A percentile compares a stretch with the other conserved stretches of the same genome.
phyloP scores from a whole-genome alignment of 768 basidiomycete species.

The Butyriboletus loyo region DNA sequence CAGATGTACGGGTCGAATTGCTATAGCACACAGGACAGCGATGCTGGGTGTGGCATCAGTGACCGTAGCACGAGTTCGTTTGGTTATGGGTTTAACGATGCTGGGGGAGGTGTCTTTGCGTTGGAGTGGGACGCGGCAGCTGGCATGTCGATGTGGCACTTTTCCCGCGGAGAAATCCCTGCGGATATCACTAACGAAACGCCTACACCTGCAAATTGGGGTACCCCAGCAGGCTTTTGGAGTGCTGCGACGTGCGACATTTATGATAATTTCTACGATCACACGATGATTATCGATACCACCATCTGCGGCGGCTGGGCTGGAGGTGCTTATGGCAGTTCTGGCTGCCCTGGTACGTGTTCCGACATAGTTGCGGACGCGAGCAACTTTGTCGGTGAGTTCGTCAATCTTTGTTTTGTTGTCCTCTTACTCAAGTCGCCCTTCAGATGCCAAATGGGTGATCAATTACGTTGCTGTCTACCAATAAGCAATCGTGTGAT shows the following conservation, averaged over 20 bases:
- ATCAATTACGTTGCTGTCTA: constrained; percentile 56
- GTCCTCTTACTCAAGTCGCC: neutral
- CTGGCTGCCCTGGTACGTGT: constrained; percentile 44
- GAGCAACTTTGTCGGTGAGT: constrained; percentile 48
- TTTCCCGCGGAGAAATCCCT: constrained; percentile 49
- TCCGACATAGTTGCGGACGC: constrained; percentile 49
- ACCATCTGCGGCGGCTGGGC: constrained; percentile 35
- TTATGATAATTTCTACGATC: constrained; percentile 45
- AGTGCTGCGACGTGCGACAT: constrained; percentile 48
- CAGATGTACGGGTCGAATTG: constrained; percentile 31
- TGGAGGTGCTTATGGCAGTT: constrained; percentile 12
- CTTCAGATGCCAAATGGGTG: constrained; percentile 51
- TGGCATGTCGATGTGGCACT: constrained; percentile 57
- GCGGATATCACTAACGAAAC: constrained; percentile 41
- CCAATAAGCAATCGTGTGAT: constrained; percentile 25
- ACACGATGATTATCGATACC: constrained; percentile 42
- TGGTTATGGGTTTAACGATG: constrained; percentile 30
- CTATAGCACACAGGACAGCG: constrained; percentile 36
- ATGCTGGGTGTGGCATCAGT: constrained; percentile 48
- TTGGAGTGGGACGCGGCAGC: constrained; percentile 45
- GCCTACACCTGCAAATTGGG: constrained; percentile 50
- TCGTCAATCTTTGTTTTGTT: neutral
- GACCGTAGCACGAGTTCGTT: constrained; percentile 42
- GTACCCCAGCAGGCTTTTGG: constrained; percentile 50
- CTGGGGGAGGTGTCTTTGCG: constrained; percentile 53